These are phyloP conservation scores for Sarocladium oryzae DNA, from an alignment of 2,329 filamentous ascomycete species.

Conservation along the genomic window DNA sequence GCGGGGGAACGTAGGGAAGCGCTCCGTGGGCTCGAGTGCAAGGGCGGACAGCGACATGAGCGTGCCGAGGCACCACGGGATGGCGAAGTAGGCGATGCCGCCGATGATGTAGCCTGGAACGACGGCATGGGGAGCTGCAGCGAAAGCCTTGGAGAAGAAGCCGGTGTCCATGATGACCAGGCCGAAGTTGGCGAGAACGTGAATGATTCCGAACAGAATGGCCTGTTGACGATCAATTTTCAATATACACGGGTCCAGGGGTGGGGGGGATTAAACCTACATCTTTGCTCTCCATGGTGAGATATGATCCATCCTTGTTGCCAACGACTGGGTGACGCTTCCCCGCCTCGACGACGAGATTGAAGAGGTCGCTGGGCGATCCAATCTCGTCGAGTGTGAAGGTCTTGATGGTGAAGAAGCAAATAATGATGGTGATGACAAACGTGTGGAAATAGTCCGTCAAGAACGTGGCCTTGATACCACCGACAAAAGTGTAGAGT, in stretches of 20 bases:
- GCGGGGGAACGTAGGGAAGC: slow-evolving; percentile 48
- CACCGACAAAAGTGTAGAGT: slow-evolving; percentile 32
- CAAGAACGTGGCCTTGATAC: slow-evolving; percentile 35
- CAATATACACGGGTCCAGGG: not conserved
- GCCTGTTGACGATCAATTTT: slow-evolving; percentile 22
- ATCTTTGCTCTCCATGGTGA: slow-evolving; percentile 49
- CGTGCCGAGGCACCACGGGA: slow-evolving; percentile 47
- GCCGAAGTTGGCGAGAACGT: slow-evolving; percentile 43
- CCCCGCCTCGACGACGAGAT: slow-evolving; percentile 34
- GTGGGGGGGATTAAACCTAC: slow-evolving; percentile 18
- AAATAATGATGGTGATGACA: slow-evolving; percentile 45
- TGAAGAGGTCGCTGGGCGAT: slow-evolving; percentile 40
- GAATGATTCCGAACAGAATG: slow-evolving; percentile 43
- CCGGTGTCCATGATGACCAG: slow-evolving; percentile 47
- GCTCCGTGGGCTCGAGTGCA: slow-evolving; percentile 37
- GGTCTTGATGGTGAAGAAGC: slow-evolving; percentile 40
- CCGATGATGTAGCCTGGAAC: slow-evolving; percentile 48
- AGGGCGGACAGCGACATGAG: slow-evolving; percentile 42
- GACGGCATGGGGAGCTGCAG: slow-evolving; percentile 37
- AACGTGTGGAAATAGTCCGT: slow-evolving; percentile 50
- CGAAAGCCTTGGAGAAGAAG: slow-evolving; percentile 48
- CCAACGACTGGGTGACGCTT: slow-evolving; percentile 21
- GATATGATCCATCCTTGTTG: slow-evolving; percentile 45
- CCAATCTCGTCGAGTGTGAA: slow-evolving; percentile 40
- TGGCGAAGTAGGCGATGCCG: slow-evolving; percentile 46